Conservation (phyloP, 345 rosid genomes). For the Aethionema arabicum region DNA sequence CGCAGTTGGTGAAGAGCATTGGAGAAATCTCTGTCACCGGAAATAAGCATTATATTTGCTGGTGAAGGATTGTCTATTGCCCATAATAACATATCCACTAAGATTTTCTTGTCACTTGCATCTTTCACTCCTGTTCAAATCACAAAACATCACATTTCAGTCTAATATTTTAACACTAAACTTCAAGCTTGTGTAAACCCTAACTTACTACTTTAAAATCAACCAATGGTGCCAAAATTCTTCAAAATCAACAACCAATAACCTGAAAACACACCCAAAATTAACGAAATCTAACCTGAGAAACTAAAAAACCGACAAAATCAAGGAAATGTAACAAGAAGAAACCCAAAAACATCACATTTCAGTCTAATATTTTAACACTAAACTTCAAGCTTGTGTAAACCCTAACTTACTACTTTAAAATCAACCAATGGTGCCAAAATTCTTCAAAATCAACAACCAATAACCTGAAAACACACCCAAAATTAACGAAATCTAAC, state of each 20-base stretch:
- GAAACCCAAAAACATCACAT: neutral
- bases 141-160: neutral
- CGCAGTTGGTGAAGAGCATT: constrained; percentile 82
- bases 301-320: too few relatives aligned
- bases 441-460: neutral
- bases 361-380: neutral
- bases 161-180: neutral
- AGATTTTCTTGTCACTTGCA: constrained; percentile 81
- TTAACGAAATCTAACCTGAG: too few relatives aligned
- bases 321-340: neutral
- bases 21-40: constrained; percentile 78
- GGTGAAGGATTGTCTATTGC: constrained; percentile 82
- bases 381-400: neutral
- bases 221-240: too few relatives aligned
- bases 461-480: neutral
- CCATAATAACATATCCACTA: constrained; percentile 83
- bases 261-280: neutral
- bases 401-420: too few relatives aligned
- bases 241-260: neutral
- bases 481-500: neutral
- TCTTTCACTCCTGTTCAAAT: constrained; percentile 64
- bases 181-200: too few relatives aligned
- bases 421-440: neutral
- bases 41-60: constrained; percentile 63
- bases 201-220: neutral